Evolutionary conservation across 23 red algal genomes (phyloP).

Genomic region (Chondrus crispus): DNA sequence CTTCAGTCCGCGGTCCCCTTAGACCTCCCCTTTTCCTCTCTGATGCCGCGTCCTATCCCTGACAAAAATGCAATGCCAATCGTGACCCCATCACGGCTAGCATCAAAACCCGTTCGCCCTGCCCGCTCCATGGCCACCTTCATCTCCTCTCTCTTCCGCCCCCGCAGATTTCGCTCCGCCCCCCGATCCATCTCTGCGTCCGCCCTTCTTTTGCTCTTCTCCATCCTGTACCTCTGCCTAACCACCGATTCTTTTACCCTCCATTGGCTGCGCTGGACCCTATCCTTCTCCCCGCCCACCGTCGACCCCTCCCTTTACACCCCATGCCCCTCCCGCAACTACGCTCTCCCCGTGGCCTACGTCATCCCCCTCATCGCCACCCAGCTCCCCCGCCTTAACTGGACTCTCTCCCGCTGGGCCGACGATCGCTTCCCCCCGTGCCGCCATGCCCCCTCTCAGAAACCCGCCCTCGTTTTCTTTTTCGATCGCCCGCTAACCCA

Average conservation of each 20-base stretch:
- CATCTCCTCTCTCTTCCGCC: neutral
- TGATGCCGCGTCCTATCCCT: neutral
- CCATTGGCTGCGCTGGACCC: neutral
- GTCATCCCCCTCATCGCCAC: constrained; percentile 62
- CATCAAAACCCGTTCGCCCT: too few species aligned
- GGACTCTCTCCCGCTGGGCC: constrained; percentile 10
- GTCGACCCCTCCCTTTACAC: neutral
- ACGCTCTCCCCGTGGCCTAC: neutral
- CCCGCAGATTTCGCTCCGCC: neutral
- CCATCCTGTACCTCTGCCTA: constrained; percentile 10
- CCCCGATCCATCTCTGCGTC: neutral
- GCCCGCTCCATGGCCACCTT: too few species aligned
- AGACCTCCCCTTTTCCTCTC: neutral
- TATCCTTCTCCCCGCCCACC: neutral
- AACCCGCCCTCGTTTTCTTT: constrained; percentile 54
- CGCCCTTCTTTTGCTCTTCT: neutral
- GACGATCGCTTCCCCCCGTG: neutral
- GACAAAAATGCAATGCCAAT: neutral
- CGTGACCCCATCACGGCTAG: neutral
- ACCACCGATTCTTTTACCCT: constrained; percentile 2
- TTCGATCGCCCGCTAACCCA: constrained; percentile 45
- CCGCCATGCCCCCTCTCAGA: neutral
- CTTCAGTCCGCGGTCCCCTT: neutral
- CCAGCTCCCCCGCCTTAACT: constrained; percentile 33
- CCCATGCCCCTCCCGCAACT: neutral